phyloP scores from a whole-genome alignment of 1,284 basidiomycete genomes.

The Testicularia cyperi region DNA sequence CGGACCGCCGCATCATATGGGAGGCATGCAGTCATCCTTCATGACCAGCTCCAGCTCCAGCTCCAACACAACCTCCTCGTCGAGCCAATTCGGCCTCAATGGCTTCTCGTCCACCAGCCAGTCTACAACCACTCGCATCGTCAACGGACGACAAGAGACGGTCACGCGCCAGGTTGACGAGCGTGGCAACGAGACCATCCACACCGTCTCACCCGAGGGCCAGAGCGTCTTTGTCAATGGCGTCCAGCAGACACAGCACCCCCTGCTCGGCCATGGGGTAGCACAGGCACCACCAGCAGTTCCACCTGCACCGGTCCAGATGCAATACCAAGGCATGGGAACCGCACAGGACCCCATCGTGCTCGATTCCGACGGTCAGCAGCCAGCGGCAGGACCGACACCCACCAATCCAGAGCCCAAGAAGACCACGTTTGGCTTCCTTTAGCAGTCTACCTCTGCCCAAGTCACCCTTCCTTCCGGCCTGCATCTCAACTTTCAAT shows the following conservation, averaged over 20 bases:
- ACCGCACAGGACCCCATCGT: slow-evolving; percentile 24
- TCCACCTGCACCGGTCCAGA: background rate
- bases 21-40: background rate
- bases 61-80: slow-evolving; percentile 7
- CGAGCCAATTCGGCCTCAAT: background rate
- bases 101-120: slow-evolving; percentile 24
- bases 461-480: too few relatives aligned
- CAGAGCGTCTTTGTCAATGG: slow-evolving; percentile 49
- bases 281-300: background rate
- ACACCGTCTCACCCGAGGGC: slow-evolving; percentile 41
- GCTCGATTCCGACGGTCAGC: slow-evolving; percentile 10
- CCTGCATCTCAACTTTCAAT: too few relatives aligned
- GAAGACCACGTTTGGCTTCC: background rate
- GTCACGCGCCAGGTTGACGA: slow-evolving; percentile 44
- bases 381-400: background rate
- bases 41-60: slow-evolving; percentile 4
- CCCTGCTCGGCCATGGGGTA: slow-evolving; percentile 21
- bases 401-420: background rate
- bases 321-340: background rate
- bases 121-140: slow-evolving; percentile 37
- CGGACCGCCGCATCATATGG: background rate
- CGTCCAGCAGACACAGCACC: slow-evolving; percentile 34
- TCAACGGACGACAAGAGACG: slow-evolving; percentile 49
- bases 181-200: slow-evolving; percentile 48
- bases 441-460: too few relatives aligned